Conservation (phyloP, 1,284 basidiomycete species). For the Apiotrichum domesticum region DNA sequence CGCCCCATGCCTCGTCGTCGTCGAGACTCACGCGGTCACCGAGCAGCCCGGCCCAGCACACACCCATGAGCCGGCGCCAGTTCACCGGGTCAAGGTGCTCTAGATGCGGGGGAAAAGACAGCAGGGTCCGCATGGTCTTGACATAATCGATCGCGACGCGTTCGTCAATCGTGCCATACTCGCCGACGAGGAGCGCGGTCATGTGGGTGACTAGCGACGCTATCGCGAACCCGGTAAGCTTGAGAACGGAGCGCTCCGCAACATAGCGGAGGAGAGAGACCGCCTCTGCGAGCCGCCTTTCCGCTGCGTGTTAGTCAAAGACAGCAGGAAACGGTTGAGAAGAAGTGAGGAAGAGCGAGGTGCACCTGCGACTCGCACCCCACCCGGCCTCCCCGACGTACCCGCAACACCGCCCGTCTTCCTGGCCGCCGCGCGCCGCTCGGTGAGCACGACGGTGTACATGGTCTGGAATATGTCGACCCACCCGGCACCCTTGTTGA, state of each 20-base stretch:
- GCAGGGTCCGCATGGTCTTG: slow-evolving; percentile 63
- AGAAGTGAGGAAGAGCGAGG: no score
- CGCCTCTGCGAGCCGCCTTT: slow-evolving; percentile 7
- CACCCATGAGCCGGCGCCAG: slow-evolving; percentile 65
- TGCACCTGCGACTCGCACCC: no score
- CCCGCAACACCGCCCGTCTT: slow-evolving; percentile 41
- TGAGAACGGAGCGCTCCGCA: slow-evolving; percentile 33
- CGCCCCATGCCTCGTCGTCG: slow-evolving; percentile 30
- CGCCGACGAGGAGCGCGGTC: slow-evolving; percentile 54
- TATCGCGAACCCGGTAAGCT: slow-evolving; percentile 30
- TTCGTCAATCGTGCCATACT: slow-evolving; percentile 55
- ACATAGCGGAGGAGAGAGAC: slow-evolving; percentile 33
- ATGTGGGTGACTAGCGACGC: slow-evolving; percentile 59
- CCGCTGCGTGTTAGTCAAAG: slow-evolving; percentile 3
- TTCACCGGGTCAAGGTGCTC: slow-evolving; percentile 61
- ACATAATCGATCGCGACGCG: slow-evolving; percentile 72
- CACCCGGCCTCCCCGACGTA: slow-evolving; percentile 9
- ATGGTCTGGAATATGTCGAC: slow-evolving; percentile 65
- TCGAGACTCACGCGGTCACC: slow-evolving; percentile 54
- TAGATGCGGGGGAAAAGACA: slow-evolving; percentile 66
- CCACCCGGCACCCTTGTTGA: slow-evolving; percentile 57
- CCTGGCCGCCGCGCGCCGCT: slow-evolving; percentile 54
- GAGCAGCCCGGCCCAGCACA: slow-evolving; percentile 71
- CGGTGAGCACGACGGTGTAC: slow-evolving; percentile 60
- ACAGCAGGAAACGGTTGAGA: no score